phyloP scores from a whole-genome alignment of 305 asterid species.

The Fraxinus sp. region DNA sequence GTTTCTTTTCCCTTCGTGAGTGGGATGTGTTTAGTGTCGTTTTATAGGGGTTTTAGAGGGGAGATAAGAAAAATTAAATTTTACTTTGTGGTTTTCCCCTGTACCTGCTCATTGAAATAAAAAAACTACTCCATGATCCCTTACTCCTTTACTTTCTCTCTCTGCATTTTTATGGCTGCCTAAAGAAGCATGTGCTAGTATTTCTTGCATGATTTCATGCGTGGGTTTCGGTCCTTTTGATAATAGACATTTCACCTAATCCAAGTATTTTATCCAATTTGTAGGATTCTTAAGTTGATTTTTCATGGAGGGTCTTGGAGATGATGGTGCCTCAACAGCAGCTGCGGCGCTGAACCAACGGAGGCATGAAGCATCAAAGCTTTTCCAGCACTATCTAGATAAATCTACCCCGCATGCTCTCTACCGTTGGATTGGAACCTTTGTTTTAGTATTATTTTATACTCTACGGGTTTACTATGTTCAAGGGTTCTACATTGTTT shows the following conservation, averaged over 20 bases:
- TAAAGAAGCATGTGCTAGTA: not conserved
- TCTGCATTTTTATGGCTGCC: not conserved
- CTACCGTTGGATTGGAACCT: constrained; percentile 79
- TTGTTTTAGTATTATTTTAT: constrained; percentile 42
- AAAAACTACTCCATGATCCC: not conserved
- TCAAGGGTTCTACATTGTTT: constrained; percentile 78
- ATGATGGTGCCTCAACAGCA: constrained; percentile 63
- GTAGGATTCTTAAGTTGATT: constrained; percentile 37
- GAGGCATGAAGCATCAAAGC: constrained; percentile 64
- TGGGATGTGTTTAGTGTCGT: not conserved
- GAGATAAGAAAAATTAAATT: constrained; percentile 19
- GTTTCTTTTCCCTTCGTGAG: not conserved
- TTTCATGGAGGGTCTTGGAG: constrained; percentile 82
- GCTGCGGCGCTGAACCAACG: constrained; percentile 68
- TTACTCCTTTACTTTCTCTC: not conserved
- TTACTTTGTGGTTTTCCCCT: constrained; percentile 23
- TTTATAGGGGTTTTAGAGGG: not conserved
- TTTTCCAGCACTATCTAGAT: constrained; percentile 77
- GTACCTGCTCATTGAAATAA: not conserved
- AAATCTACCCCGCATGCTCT: constrained; percentile 76
- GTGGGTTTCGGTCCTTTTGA: not conserved
- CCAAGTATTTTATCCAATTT: not conserved
- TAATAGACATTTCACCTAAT: not conserved
- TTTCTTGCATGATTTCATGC: not conserved
- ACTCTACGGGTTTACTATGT: constrained; percentile 65